These are phyloP conservation scores for Hypoxylon rubiginosum DNA, from an alignment of 2,329 filamentous ascomycete species.

Conservation along the genomic window DNA sequence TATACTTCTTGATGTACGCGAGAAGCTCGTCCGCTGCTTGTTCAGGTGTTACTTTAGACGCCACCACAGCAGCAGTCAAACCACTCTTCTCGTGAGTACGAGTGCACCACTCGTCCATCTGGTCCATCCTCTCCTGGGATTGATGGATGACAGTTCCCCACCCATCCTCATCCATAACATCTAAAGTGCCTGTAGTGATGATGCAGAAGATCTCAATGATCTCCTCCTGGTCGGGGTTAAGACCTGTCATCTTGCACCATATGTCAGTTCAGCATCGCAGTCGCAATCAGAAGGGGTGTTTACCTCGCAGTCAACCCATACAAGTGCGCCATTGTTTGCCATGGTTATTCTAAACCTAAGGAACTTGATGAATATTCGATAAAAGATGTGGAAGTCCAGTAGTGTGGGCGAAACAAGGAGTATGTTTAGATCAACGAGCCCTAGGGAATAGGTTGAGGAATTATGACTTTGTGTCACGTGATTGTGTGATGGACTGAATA, in stretches of 20 bases:
- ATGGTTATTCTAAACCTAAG: conserved; percentile 12
- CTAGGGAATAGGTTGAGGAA: not conserved
- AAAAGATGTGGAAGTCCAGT: not conserved
- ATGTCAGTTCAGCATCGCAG: conserved; percentile 17
- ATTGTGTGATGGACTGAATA: not conserved
- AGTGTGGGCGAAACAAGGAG: not conserved
- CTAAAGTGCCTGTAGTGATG: conserved; percentile 84
- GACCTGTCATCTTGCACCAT: conserved; percentile 83
- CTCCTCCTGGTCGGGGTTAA: conserved; percentile 81
- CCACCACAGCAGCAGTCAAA: conserved; percentile 80
- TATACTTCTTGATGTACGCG: conserved; percentile 79
- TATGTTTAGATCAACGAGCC: not conserved
- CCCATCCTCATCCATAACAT: conserved; percentile 80
- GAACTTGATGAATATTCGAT: not conserved
- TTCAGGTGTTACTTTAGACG: conserved; percentile 78
- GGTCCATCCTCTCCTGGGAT: conserved; percentile 74
- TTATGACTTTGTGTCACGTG: not conserved
- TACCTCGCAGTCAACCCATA: conserved; percentile 84
- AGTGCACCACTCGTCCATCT: conserved; percentile 92
- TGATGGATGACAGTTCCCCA: conserved; percentile 87
- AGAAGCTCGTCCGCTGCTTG: conserved; percentile 80
- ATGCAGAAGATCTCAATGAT: conserved; percentile 95
- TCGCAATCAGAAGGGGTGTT: conserved; percentile 14
- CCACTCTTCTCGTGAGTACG: conserved; percentile 84
- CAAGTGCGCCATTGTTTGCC: conserved; percentile 66